Percentiles rank a stretch among this genome's conserved stretches.
phyloP scores from a whole-genome alignment of 495 filamentous ascomycete species.

The Neurospora sp. region DNA sequence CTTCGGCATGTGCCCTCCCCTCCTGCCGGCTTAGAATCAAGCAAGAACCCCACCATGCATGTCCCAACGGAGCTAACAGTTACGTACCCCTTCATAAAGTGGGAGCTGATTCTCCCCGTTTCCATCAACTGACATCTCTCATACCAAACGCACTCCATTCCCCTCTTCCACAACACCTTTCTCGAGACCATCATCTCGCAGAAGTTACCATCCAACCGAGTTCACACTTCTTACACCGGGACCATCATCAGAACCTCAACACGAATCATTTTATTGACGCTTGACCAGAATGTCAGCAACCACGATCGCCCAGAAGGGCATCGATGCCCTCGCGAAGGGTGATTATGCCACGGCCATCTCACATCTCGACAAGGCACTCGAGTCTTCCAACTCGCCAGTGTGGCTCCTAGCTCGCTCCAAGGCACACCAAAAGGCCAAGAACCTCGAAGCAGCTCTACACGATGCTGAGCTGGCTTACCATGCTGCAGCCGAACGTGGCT shows the following conservation, averaged over 20 bases:
- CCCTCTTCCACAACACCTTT: not conserved
- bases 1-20: not conserved
- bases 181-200: not conserved
- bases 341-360: conserved; percentile 59
- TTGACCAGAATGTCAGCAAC: conserved; percentile 18
- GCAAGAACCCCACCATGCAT: not conserved
- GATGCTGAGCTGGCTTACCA: conserved; percentile 75
- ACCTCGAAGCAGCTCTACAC: conserved; percentile 48
- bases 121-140: not conserved
- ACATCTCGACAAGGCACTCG: conserved; percentile 68
- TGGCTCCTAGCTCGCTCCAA: conserved; percentile 87
- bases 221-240: not conserved
- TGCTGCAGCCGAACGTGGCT: conserved; percentile 57
- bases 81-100: not conserved
- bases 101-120: not conserved
- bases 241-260: not conserved
- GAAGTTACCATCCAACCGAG: not conserved
- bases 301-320: conserved; percentile 25
- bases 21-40: not conserved
- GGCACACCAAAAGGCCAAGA: conserved; percentile 57
- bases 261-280: not conserved
- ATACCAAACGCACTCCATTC: not conserved
- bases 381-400: conserved; percentile 54
- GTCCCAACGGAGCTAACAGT: not conserved
- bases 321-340: conserved; percentile 50